phyloP scores from a whole-genome alignment of 345 rosid genomes.

The Limnanthes douglasii region DNA sequence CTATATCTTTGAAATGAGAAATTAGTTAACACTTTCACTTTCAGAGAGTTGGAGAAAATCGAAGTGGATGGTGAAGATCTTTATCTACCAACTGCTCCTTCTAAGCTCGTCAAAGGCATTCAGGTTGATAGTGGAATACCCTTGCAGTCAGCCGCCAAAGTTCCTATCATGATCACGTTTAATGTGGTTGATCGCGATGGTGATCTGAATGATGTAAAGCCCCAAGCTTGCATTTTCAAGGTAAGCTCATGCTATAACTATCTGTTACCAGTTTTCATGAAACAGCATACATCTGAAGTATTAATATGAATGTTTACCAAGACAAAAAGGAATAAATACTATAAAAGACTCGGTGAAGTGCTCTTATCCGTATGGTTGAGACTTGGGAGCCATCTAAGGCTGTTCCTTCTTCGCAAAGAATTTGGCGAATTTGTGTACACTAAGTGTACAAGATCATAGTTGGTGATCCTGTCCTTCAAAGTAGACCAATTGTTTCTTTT shows the following conservation, averaged over 20 bases:
- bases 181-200: slow-evolving; percentile 82
- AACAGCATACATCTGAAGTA: not conserved
- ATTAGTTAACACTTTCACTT: slow-evolving; percentile 10
- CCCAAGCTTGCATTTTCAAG: slow-evolving; percentile 98
- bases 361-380: no score
- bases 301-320: no score
- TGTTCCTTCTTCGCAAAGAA: no score
- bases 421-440: no score
- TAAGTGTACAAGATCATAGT: no score
- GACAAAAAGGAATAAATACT: no score
- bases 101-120: slow-evolving; percentile 80
- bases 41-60: slow-evolving; percentile 92
- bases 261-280: not conserved
- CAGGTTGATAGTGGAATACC: slow-evolving; percentile 96
- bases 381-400: no score
- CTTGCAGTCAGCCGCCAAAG: slow-evolving; percentile 95
- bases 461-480: no score
- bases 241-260: slow-evolving; percentile 17
- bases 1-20: slow-evolving; percentile 5
- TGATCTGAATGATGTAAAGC: slow-evolving; percentile 38
- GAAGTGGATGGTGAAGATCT: slow-evolving; percentile 79
- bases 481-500: no score
- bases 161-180: slow-evolving; percentile 92
- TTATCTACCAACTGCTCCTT: slow-evolving; percentile 91
- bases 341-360: no score